A percentile compares a stretch with the other conserved stretches of the same genome.
These are phyloP conservation scores for Nicotiana paniculata DNA, from an alignment of 257 asterid species.

Conservation along the genomic window DNA sequence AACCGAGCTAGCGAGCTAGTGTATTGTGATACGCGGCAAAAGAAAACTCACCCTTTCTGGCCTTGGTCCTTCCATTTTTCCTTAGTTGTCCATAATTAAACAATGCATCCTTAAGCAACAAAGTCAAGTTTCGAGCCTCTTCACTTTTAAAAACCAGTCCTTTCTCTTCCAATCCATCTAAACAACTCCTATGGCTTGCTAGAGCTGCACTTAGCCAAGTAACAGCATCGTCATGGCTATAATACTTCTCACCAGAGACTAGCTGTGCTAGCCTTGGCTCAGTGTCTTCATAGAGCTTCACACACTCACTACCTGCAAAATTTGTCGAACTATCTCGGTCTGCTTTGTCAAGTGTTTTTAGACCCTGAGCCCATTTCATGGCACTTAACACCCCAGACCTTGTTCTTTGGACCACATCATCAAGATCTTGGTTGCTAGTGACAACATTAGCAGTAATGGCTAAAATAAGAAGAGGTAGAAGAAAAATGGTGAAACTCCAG, in stretches of 20 bases:
- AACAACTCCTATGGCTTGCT: constrained; percentile 53
- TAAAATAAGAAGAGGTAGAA: constrained; percentile 15
- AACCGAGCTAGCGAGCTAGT: not conserved
- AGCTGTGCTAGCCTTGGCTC: constrained; percentile 36
- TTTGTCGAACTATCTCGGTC: constrained; percentile 5
- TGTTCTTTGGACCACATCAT: constrained; percentile 26
- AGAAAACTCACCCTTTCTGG: not conserved
- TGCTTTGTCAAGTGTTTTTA: constrained; percentile 11
- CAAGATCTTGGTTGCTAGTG: constrained; percentile 16
- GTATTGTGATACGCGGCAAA: not conserved
- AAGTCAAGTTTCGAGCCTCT: constrained; percentile 30
- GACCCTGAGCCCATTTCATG: constrained; percentile 27
- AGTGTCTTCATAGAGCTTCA: constrained; percentile 37
- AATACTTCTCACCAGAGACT: constrained; percentile 9
- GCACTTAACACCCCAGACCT: constrained; percentile 32
- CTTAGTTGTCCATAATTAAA: constrained; percentile 20
- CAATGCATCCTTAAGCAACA: constrained; percentile 40
- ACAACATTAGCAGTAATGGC: constrained; percentile 8
- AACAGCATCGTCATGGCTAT: constrained; percentile 36
- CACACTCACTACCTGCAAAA: constrained; percentile 33
- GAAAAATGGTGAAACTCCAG: constrained; percentile 14
- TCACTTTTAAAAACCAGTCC: constrained; percentile 12
- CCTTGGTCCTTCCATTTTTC: not conserved
- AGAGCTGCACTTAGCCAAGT: constrained; percentile 72
- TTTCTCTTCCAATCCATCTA: constrained; percentile 49